Evolutionary conservation across 1,284 basidiomycete genomes (phyloP).

Genomic region (Pseudozyma thailandica): DNA sequence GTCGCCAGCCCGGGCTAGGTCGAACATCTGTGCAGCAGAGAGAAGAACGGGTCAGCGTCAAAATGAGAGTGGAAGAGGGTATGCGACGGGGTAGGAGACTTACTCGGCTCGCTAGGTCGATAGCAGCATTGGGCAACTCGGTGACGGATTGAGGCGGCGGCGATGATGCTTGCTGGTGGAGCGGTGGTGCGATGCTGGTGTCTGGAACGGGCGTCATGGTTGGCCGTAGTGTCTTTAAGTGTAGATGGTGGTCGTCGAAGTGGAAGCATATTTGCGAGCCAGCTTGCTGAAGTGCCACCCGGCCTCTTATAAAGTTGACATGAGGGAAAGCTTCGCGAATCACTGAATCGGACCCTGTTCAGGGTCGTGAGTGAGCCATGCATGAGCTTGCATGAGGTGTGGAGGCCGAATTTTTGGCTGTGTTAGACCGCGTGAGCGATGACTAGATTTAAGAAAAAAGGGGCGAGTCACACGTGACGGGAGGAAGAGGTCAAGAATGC

Average conservation of each 20-base stretch:
- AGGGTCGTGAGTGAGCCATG: slow-evolving; percentile 28
- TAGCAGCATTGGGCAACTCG: slow-evolving; percentile 33
- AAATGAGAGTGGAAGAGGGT: no score
- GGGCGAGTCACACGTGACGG: slow-evolving; percentile 36
- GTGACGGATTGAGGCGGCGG: slow-evolving; percentile 15
- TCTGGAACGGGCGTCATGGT: slow-evolving; percentile 19
- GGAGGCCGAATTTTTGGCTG: not conserved
- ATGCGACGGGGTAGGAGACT: slow-evolving; percentile 4
- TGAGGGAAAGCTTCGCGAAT: no score
- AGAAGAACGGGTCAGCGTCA: no score
- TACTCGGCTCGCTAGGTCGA: slow-evolving; percentile 39
- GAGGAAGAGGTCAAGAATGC: not conserved
- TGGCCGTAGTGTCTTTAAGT: no score
- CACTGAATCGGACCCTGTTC: slow-evolving; percentile 18
- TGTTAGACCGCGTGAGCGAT: slow-evolving; percentile 1
- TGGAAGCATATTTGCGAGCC: no score
- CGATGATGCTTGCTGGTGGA: not conserved
- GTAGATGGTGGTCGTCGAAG: not conserved
- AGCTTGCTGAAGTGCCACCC: no score
- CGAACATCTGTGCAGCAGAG: slow-evolving; percentile 77
- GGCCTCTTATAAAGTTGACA: no score
- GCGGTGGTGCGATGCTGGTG: not conserved
- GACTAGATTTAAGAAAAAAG: slow-evolving; percentile 6
- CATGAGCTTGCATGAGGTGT: slow-evolving; percentile 11
- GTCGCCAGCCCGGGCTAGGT: slow-evolving; percentile 77